Evolutionary conservation across 1,284 basidiomycete species (phyloP).

Genomic region (Pseudozyma pruni): DNA sequence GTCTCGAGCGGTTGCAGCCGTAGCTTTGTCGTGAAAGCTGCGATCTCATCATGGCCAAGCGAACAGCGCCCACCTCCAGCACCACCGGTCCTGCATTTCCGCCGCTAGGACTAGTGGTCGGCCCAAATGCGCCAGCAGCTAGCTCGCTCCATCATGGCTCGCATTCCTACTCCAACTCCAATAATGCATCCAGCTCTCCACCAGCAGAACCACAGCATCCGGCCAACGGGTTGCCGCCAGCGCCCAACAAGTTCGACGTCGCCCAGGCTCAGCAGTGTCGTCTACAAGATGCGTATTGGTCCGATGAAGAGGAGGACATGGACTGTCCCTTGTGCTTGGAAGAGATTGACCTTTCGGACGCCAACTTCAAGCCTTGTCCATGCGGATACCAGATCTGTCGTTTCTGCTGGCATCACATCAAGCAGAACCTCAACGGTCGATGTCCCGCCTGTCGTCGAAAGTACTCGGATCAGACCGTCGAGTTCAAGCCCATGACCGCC

Average conservation of each 20-base stretch:
- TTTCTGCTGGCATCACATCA: constrained; percentile 99
- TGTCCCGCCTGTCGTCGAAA: constrained; percentile 96
- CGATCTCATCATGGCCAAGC: constrained; percentile 35
- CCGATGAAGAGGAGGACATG: constrained; percentile 97
- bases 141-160: constrained; percentile 24
- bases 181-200: constrained; percentile 18
- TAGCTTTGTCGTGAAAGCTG: constrained; percentile 4
- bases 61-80: constrained; percentile 43
- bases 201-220: constrained; percentile 17
- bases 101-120: constrained; percentile 53
- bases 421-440: constrained; percentile 91
- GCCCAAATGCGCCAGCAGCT: constrained; percentile 40
- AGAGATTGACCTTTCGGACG: constrained; percentile 98
- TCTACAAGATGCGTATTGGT: constrained; percentile 98
- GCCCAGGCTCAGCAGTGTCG: constrained; percentile 70
- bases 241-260: constrained; percentile 60
- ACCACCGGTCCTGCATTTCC: constrained; percentile 50
- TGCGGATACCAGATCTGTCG: constrained; percentile 99
- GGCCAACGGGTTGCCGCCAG: constrained; percentile 54
- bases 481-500: constrained; percentile 93
- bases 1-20: constrained; percentile 19
- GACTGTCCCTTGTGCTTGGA: constrained; percentile 98
- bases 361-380: constrained; percentile 98
- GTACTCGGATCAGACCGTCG: constrained; percentile 91
- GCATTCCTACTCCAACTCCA: constrained; percentile 29